Evolutionary conservation across 257 asterid genomes (phyloP).

Genomic region (Euphrasia confusa): DNA sequence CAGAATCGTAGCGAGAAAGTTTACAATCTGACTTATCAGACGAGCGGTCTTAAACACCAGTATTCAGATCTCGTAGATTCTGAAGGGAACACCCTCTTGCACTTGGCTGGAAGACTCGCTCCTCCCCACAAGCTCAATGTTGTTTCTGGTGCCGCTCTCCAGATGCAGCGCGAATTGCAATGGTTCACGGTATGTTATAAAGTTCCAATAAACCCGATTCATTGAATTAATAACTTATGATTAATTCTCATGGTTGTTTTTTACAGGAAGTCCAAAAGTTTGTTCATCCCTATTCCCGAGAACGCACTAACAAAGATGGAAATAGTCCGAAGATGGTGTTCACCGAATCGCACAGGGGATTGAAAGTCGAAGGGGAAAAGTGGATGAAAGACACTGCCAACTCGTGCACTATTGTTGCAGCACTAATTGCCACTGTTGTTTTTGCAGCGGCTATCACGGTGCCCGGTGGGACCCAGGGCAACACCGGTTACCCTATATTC

Average conservation of each 20-base stretch:
- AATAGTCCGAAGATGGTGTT: slow-evolving; percentile 24
- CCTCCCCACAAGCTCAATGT: slow-evolving; percentile 24
- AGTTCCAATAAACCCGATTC: neutral
- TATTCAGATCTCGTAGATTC: neutral
- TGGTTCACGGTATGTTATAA: neutral
- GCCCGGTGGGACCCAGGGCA: too few species aligned
- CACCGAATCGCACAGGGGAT: slow-evolving; percentile 17
- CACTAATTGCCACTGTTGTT: slow-evolving; percentile 26
- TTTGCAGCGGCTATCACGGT: slow-evolving; percentile 1
- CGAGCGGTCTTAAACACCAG: neutral
- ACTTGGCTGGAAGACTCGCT: slow-evolving; percentile 20
- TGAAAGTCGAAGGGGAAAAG: slow-evolving; percentile 22
- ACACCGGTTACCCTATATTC: too few species aligned
- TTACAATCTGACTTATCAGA: slow-evolving; percentile 14
- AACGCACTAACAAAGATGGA: rapidly evolving
- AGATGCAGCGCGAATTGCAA: neutral
- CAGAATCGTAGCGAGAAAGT: slow-evolving; percentile 11
- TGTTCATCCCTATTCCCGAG: neutral
- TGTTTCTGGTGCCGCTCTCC: slow-evolving; percentile 14
- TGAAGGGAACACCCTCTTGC: slow-evolving; percentile 11
- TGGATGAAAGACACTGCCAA: slow-evolving; percentile 34
- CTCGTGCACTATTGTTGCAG: slow-evolving; percentile 25
- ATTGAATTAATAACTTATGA: too few species aligned
- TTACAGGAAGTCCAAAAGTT: slow-evolving; percentile 24
- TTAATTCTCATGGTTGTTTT: neutral